Base-by-base conservation (phyloP, 108 stramenopile species). In the Pseudonitzschia multistriata region DNA sequence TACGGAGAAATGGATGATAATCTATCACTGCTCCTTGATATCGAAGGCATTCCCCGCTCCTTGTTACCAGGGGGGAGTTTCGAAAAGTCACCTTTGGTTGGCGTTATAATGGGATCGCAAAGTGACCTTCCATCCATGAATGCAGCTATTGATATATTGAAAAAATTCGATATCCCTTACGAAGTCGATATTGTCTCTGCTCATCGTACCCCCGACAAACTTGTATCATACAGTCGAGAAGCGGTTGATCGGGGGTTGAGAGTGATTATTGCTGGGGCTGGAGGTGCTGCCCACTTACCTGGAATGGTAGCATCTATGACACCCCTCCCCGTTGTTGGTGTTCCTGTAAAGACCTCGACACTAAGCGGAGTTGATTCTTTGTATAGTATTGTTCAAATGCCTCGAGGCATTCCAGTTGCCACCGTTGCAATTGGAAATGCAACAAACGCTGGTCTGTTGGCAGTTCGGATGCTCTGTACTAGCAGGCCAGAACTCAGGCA, bases 371-470 rank as follows among this genome's bases (percentile, higher is more conserved):
- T 96, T 50, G 99, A 99, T 71, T 97, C 96, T 15, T 77, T 99
- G 31, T 85, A 96, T 72, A 95, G 93, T 64, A 98, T 99, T 74
- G 96, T 98, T 13, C 99, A 99, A 83, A 99, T 99, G 98, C 99
- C 99, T 8, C 74, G 97, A 19, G 99, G 99, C 27, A 85, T 99
- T 19, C 99, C 99, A 14, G 97, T 98, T 35, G 99, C 99, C 8
- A 99, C 99, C n/a, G 97, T 99, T 4, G 98, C 96, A n/a, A 98
- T 99, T 72, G 98, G 97, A 25, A 99, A 98, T 81, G 96, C 96
- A 35, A 90, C 80, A 78, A 99, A 99, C 81, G 98, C 98, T 1
- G 99, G 98, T 1, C 72, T 99, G 35, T 77, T 99, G 65, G 98
- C 99, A 27, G 95, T 97, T 29, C 80, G 99, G 29, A 97, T 93